Conservation (phyloP, 2,329 filamentous ascomycete species). For the Colletotrichum acutatum region DNA sequence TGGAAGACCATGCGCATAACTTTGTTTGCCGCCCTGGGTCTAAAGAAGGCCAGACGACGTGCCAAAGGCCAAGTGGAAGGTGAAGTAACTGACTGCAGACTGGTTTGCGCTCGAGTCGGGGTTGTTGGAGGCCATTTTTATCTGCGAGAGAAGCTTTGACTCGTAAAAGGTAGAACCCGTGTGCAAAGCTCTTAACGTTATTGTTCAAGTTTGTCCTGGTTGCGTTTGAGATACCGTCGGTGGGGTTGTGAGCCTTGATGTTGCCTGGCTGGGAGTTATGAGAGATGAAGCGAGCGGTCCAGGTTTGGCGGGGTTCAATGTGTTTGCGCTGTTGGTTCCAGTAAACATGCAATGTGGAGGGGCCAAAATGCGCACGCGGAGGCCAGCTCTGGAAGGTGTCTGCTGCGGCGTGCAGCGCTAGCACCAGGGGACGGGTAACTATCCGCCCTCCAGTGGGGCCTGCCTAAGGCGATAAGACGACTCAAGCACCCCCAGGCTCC, state of each 20-base stretch:
- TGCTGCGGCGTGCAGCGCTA: background rate
- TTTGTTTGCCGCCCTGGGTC: background rate
- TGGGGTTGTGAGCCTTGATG: background rate
- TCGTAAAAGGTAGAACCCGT: background rate
- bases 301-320: background rate
- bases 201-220: no score
- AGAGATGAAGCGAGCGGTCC: slow-evolving; percentile 7
- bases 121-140: slow-evolving; percentile 51
- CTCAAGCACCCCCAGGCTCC: background rate
- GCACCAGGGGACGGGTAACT: background rate
- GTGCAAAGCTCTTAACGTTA: background rate
- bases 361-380: background rate
- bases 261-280: background rate
- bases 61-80: background rate
- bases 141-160: background rate
- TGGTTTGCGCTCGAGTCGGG: slow-evolving; percentile 47
- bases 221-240: background rate
- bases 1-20: background rate
- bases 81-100: slow-evolving; percentile 46
- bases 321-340: slow-evolving; percentile 1
- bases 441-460: background rate
- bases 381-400: background rate
- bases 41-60: background rate
- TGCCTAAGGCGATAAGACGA: background rate
- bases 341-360: background rate